Evolutionary conservation across 441 rosid species (phyloP), one percentile per base, ranked within the genome.

Genomic region (Gossypium gossypioides): DNA sequence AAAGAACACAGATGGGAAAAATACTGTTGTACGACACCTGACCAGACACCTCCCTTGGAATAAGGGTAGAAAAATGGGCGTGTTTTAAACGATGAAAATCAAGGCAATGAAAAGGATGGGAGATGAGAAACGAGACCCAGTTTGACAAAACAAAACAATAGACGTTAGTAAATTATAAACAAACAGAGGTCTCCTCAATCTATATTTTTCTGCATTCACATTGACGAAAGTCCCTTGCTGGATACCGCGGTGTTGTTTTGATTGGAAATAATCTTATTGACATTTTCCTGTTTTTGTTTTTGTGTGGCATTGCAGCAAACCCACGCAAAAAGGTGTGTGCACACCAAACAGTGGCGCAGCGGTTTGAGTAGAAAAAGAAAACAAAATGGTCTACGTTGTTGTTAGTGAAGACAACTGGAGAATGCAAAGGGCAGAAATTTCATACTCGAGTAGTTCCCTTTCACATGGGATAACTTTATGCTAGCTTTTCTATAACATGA

Each of bases 71-170:
- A 6, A 18, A 24, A 46, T 7, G 3, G 8, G 32, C 63, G 68
- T 10, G 64, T 24, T 6, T 50, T 37, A 66, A 58, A 40, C 19
- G 50, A 15, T 0, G 16, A 8, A 62, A 68, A 62, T 9, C 19
- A 56, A 54, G 55, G 22, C 6, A 16, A 62, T 51, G 80, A 76
- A 46, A 42, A 29, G 51, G 75, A 71, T 64, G 48, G 74, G 63
- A 75, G 44, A 10, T 27, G 48, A 21, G 25, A 12, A 32, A 12
- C 3, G 37, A 37, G 56, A 71, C 74, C 3, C 18, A 40, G 60
- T 56, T 65, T 62, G 76, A 73, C 74, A 5, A 12, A 7, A 40
- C 8, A 2, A n/a, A 19, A 54, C 59, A 9, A 19, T 24, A 68
- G 54, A 52, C 3, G 4, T 2, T 10, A 1, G 9, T 34, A 6